These are phyloP conservation scores for Millerozyma acaciae DNA, from an alignment of 805 yeast species.

Conservation along the genomic window DNA sequence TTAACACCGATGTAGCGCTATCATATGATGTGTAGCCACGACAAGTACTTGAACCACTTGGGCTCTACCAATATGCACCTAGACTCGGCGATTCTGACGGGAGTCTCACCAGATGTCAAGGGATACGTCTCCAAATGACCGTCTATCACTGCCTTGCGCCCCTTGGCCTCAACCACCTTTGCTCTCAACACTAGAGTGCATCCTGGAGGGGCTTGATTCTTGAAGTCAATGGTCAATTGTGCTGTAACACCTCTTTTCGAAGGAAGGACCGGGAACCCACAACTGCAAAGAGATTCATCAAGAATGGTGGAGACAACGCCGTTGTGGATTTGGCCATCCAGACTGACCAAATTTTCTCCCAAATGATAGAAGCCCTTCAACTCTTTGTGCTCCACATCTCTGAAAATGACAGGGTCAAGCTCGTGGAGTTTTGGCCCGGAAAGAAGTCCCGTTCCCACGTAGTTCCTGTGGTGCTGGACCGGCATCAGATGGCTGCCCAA, in stretches of 20 bases:
- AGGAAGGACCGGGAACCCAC: conserved; percentile 83
- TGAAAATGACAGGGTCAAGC: conserved; percentile 70
- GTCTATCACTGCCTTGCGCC: conserved; percentile 76
- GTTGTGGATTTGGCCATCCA: conserved; percentile 72
- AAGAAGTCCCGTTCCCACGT: conserved; percentile 69
- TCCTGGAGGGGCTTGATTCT: conserved; percentile 57
- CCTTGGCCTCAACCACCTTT: conserved; percentile 59
- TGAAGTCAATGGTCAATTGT: conserved; percentile 59
- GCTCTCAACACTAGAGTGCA: conserved; percentile 66
- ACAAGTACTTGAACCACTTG: conserved; percentile 74
- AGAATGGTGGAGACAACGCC: conserved; percentile 75
- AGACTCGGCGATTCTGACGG: conserved; percentile 53
- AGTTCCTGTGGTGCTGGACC: conserved; percentile 53
- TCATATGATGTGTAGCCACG: conserved; percentile 26
- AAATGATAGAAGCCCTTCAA: conserved; percentile 65
- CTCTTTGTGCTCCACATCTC: conserved; percentile 47
- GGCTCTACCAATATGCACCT: conserved; percentile 79
- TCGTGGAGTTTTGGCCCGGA: conserved; percentile 66
- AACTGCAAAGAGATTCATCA: conserved; percentile 81
- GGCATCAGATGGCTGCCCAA: conserved; percentile 39
- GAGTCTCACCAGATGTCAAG: conserved; percentile 18
- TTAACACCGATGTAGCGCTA: no score
- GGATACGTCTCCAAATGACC: conserved; percentile 61
- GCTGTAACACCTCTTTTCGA: conserved; percentile 89
- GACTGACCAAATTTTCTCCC: conserved; percentile 62